A percentile compares a stretch with the other conserved stretches of the same genome.
phyloP scores from a whole-genome alignment of 164 flowering plant genomes.

The Nelumbo lutea region DNA sequence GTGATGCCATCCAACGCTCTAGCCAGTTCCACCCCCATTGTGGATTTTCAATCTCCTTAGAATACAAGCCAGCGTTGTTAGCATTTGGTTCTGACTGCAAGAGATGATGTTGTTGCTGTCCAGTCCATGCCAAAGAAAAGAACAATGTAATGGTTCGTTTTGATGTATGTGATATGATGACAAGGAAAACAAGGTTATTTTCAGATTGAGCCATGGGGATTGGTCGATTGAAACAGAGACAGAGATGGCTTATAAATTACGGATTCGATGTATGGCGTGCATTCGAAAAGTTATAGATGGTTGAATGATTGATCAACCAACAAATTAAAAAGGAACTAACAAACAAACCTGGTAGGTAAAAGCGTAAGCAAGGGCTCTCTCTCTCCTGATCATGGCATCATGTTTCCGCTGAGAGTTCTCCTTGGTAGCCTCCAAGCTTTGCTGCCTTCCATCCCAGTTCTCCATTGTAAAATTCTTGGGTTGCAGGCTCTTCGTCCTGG shows the following conservation, averaged over 20 bases:
- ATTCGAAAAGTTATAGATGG: too few relatives aligned
- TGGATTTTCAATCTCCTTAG: slow-evolving; percentile 34
- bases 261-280: too few relatives aligned
- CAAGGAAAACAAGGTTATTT: too few relatives aligned
- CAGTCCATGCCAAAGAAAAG: too few relatives aligned
- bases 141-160: too few relatives aligned
- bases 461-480: slow-evolving; percentile 22
- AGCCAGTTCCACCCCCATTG: slow-evolving; percentile 96
- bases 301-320: too few relatives aligned
- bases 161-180: too few relatives aligned
- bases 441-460: slow-evolving; percentile 35
- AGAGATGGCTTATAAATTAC: background rate
- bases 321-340: background rate
- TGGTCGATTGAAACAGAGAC: background rate
- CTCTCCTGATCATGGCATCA: slow-evolving; percentile 56
- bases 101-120: slow-evolving; percentile 31
- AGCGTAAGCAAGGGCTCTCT: slow-evolving; percentile 89
- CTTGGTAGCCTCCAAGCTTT: slow-evolving; percentile 28
- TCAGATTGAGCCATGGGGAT: background rate
- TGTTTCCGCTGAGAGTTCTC: slow-evolving; percentile 40
- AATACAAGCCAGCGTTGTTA: slow-evolving; percentile 15
- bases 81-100: slow-evolving; percentile 23
- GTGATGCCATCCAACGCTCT: slow-evolving; percentile 88
- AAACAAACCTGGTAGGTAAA: slow-evolving; percentile 53
- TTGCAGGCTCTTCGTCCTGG: slow-evolving; percentile 2